phyloP scores from a whole-genome alignment of 129 eudicot genomes.

The Cynara cardunculus region DNA sequence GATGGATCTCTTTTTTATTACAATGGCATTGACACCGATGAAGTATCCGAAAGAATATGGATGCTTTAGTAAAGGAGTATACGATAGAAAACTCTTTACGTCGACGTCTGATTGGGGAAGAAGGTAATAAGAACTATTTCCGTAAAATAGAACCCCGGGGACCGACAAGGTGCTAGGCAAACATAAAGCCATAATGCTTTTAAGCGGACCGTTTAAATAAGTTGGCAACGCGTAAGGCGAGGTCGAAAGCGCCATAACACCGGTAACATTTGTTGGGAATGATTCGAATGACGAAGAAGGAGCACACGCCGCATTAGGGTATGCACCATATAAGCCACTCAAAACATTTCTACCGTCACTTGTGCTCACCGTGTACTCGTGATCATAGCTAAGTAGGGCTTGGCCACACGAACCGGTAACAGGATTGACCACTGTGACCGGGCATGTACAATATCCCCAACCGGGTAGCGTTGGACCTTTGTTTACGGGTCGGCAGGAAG shows the following conservation, averaged over 20 bases:
- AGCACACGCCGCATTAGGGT: conserved; percentile 32
- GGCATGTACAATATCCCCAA: neutral
- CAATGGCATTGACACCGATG: conserved; percentile 17
- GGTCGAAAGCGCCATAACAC: conserved; percentile 30
- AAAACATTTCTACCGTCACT: neutral
- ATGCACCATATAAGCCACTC: conserved; percentile 9
- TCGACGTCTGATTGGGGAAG: conserved; percentile 13
- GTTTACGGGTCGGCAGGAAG: neutral
- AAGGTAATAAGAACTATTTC: conserved; percentile 28
- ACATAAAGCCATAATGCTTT: conserved; percentile 31
- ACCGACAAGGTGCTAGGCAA: conserved; percentile 15
- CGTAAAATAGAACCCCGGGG: conserved; percentile 33
- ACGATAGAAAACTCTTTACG: neutral
- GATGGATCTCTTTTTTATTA: conserved; percentile 10
- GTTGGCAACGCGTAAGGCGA: conserved; percentile 29
- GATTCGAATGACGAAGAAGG: conserved; percentile 17
- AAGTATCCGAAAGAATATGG: conserved; percentile 6
- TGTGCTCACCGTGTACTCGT: neutral
- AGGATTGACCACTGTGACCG: neutral
- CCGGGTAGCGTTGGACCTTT: neutral
- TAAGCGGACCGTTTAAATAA: neutral
- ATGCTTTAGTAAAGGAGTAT: conserved; percentile 17
- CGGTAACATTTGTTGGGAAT: conserved; percentile 21
- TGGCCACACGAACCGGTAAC: neutral
- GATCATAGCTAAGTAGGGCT: neutral